phyloP scores from a whole-genome alignment of 805 yeast genomes.

The Candida ulmi region DNA sequence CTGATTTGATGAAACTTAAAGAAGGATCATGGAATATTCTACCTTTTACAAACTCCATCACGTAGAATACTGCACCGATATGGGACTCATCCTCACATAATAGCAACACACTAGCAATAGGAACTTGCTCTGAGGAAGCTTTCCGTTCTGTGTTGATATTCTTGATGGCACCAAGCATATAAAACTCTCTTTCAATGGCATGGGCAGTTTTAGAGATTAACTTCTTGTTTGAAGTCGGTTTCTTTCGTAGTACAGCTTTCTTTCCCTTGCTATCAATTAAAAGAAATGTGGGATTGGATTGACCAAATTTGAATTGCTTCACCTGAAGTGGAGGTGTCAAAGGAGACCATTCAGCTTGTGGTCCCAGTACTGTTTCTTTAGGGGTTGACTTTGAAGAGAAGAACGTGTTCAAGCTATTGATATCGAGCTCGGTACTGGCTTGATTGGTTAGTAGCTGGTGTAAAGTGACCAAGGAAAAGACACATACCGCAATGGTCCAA shows the following conservation, averaged over 20 bases:
- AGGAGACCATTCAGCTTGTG: conserved; percentile 16
- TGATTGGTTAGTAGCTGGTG: background rate
- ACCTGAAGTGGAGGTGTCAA: conserved; percentile 27
- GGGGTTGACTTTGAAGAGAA: conserved; percentile 12
- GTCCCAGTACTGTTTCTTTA: conserved; percentile 12
- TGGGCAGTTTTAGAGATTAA: conserved; percentile 54
- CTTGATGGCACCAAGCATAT: conserved; percentile 37
- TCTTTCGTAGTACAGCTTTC: conserved; percentile 47
- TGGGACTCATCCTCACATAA: conserved; percentile 53
- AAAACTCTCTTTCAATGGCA: conserved; percentile 56
- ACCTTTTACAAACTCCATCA: conserved; percentile 58
- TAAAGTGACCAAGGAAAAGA: background rate
- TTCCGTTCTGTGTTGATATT: conserved; percentile 17
- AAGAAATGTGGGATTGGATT: conserved; percentile 58
- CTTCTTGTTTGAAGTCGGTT: conserved; percentile 45
- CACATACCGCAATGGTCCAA: conserved; percentile 19
- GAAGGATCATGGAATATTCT: conserved; percentile 50
- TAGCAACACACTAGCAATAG: conserved; percentile 47
- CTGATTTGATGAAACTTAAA: conserved; percentile 30
- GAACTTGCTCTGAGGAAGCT: conserved; percentile 28
- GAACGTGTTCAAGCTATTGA: conserved; percentile 20
- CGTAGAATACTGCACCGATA: conserved; percentile 50
- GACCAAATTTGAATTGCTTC: conserved; percentile 56
- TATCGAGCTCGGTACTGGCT: conserved; percentile 24
- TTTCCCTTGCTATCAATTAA: conserved; percentile 34